Evolutionary conservation across 2,329 filamentous ascomycete species (phyloP).

Genomic region (Dothistroma septosporum): DNA sequence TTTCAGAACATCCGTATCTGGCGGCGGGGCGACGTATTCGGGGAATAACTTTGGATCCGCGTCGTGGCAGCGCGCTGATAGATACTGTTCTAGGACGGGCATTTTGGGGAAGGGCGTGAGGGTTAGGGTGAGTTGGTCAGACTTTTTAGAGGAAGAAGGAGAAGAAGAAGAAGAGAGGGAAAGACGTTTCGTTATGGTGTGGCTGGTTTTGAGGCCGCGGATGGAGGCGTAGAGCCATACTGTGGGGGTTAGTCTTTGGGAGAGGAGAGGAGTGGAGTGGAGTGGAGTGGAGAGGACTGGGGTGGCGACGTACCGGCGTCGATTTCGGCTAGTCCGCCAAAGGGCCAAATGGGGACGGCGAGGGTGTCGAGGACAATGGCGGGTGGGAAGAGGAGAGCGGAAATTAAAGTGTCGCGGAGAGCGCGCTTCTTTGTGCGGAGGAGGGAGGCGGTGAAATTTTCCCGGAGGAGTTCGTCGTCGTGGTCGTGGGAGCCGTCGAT

Average conservation of each 20-base stretch:
- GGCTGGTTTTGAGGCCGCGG: conserved; percentile 42
- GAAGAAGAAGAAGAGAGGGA: conserved; percentile 3
- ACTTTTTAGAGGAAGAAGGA: conserved; percentile 17
- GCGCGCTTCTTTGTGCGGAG: conserved; percentile 42
- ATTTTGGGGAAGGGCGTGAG: conserved; percentile 38
- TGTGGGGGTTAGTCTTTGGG: conserved; percentile 13
- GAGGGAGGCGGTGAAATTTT: conserved; percentile 43
- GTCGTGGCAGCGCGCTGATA: conserved; percentile 39
- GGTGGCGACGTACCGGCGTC: conserved; percentile 22
- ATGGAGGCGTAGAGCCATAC: conserved; percentile 39
- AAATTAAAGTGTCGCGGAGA: conserved; percentile 41
- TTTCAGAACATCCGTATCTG: conserved; percentile 40
- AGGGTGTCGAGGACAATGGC: conserved; percentile 35
- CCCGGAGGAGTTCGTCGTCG: conserved; percentile 30
- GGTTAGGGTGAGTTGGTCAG: conserved; percentile 36
- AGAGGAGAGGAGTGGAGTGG: conserved; percentile 16
- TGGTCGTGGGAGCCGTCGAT: conserved; percentile 14
- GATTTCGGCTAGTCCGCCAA: conserved; percentile 37
- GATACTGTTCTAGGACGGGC: conserved; percentile 38
- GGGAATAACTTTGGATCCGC: conserved; percentile 37
- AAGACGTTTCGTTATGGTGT: conserved; percentile 40
- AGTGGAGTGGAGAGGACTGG: conserved; percentile 5
- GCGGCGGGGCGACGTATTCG: conserved; percentile 29
- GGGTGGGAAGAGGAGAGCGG: conserved; percentile 42
- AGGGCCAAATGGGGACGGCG: conserved; percentile 36